A percentile compares a stretch with the other conserved stretches of the same genome.
phyloP scores from a whole-genome alignment of 1,284 basidiomycete species.

The Ceratobasidium sp. region DNA sequence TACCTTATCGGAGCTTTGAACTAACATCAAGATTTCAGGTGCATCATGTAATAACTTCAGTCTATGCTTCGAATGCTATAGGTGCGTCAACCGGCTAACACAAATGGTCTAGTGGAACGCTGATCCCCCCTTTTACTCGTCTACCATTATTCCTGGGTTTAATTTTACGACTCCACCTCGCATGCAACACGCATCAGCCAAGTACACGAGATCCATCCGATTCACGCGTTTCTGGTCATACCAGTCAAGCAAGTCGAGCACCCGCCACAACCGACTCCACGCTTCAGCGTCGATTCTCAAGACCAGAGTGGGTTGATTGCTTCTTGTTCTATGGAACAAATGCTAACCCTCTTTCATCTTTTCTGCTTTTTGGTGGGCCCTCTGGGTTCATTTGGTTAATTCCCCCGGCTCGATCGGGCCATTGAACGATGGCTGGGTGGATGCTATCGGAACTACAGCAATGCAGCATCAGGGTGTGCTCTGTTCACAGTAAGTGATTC shows the following conservation, averaged over 20 bases:
- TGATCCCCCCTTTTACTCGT: too few relatives aligned
- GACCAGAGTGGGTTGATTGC: slow-evolving; percentile 67
- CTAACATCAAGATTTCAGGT: slow-evolving; percentile 49
- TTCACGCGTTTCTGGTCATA: slow-evolving; percentile 82
- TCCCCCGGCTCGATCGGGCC: too few relatives aligned
- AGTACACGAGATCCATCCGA: slow-evolving; percentile 89
- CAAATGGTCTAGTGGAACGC: too few relatives aligned
- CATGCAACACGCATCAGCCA: slow-evolving; percentile 57
- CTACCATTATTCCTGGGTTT: background rate
- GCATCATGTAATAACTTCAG: slow-evolving; percentile 81
- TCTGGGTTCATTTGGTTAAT: too few relatives aligned
- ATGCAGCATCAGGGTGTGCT: slow-evolving; percentile 75
- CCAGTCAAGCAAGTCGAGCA: slow-evolving; percentile 62
- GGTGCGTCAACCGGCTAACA: slow-evolving; percentile 56
- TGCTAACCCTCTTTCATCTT: background rate
- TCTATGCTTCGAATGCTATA: slow-evolving; percentile 83
- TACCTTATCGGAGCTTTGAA: background rate
- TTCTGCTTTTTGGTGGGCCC: too few relatives aligned
- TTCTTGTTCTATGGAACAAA: background rate
- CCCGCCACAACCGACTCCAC: slow-evolving; percentile 47
- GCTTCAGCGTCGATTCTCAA: slow-evolving; percentile 53
- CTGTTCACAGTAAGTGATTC: slow-evolving; percentile 75
- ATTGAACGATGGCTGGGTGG: too few relatives aligned
- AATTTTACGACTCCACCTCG: background rate
- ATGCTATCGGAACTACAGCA: slow-evolving; percentile 57